Base-by-base conservation (phyloP, 805 yeast genomes). In the Teunomyces kruisii region DNA sequence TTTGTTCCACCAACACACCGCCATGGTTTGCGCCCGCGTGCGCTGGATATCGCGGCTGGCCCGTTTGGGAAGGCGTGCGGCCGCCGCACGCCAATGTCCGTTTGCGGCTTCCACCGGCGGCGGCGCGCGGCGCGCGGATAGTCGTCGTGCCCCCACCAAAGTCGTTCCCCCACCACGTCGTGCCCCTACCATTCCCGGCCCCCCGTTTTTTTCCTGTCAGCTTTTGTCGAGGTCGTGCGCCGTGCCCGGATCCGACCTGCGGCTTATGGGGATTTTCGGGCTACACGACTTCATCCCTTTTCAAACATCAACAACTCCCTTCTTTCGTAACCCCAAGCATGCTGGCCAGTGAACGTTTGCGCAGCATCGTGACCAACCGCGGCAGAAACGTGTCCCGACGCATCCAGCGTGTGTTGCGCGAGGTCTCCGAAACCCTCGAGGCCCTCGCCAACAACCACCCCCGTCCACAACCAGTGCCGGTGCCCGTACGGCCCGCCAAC, bases 351-450 rank as follows among this genome's bases (percentile, higher is more conserved):
- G 38, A 35, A 17, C 38, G 28, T 9, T 7, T 35, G 38, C 22
- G 13, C 15, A 76, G 77, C 58, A 64, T 78, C 55, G 63, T 76
- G 27, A 28, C 27, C 26, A 13, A 35, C 22, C 27, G 38, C 28
- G 66, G 79, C 12, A 66, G 75, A 40, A 71, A 67, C 53, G 68
- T 80, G 15, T 74, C 78, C 29, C 64, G 72, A 50, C 76, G 74
- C 45, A 63, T 75, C 47, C 71, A 74, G 46, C 72, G 71, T 55
- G 70, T 73, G 29, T 63, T 78, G 15, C 75, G 76, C 47, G 82
- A 79, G 49, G 62, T 79, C 43, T 32, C 46, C 9, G 72, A 72
- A 56, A 70, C 73, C 24, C 65, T 79, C 19, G 75, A 76, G 50
- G 82, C 79, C 47, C 62, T 79, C 44, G 70, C 72, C 29, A 72